Evolutionary conservation across 2,329 filamentous ascomycete species (phyloP), one percentile per base, ranked within the genome.

Genomic region (Aspergillus fischeri): DNA sequence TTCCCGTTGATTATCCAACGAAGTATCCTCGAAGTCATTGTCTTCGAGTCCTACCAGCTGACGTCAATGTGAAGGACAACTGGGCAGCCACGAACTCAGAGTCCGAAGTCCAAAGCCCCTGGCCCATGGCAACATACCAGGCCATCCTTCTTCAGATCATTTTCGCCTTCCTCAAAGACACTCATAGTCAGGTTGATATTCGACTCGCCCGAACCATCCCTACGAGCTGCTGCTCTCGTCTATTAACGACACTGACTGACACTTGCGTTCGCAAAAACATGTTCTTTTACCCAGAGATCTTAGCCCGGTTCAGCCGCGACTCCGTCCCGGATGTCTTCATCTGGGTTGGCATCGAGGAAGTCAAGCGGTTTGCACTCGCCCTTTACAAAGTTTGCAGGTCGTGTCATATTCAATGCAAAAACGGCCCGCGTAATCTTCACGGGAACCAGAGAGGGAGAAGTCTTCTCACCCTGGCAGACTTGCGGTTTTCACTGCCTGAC

Each of bases 41-140:
- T 48, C 17, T 9, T 6, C n/a, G 44, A 25, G 44, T 14, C 21
- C n/a, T n/a, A 5, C 9, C 7, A n/a, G 14, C 48, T 50, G 48
- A 50, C 32, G 11, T 7, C 25, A 14, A 29, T 14, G 9, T n/a
- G 41, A 42, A 50, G 48, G 27, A 50, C 17, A 27, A 32, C 2
- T 50, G 48, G 48, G 27, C 27, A n/a, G 27, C 1, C 17, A 10
- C 4, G 11, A 11, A 32, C 10, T 32, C 27, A 2, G 17, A 50
- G 3, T 11, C 6, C n/a, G 38, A 42, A 10, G 10, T 6, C 24
- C 48, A 10, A 7, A 57, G 51, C 2, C 51, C 60, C 28, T 69
- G 65, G 64, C 67, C 67, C 38, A 65, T 70, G 27, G 59, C 67
- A 29, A 67, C 67, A n/a, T 69, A 65, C 29, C 68, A 70, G 35